Percentiles rank a stretch among this genome's conserved stretches.
phyloP scores from a whole-genome alignment of 2,329 filamentous ascomycete species.

The Ophiostoma perfectum region DNA sequence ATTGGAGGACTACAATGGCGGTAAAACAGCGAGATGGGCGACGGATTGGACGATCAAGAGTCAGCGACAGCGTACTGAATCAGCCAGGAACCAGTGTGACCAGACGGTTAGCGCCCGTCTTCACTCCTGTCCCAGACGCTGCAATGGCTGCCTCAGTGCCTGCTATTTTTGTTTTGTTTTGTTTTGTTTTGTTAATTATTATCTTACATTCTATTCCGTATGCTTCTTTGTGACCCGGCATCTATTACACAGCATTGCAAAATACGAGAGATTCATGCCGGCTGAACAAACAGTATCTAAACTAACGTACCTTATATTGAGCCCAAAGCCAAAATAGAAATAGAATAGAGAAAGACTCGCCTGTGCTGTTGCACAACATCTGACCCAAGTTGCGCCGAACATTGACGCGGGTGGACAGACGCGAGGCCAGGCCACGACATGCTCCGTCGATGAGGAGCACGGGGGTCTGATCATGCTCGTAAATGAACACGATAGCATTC shows the following conservation, averaged over 20 bases:
- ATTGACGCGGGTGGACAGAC: background rate
- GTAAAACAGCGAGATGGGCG: background rate
- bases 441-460: background rate
- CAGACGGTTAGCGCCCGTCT: background rate
- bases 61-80: background rate
- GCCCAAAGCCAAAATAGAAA: background rate
- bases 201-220: too few species aligned
- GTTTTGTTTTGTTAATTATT: too few species aligned
- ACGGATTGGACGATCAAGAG: background rate
- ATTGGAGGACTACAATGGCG: slow-evolving; percentile 17
- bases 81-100: background rate
- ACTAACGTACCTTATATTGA: background rate
- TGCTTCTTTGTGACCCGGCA: too few species aligned
- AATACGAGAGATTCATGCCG: too few species aligned
- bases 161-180: too few species aligned
- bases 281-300: background rate
- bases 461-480: background rate
- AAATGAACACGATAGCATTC: background rate
- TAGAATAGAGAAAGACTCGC: background rate
- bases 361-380: slow-evolving; percentile 14
- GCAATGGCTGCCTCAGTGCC: too few species aligned
- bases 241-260: too few species aligned
- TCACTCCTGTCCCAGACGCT: too few species aligned
- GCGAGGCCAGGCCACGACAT: slow-evolving; percentile 13
- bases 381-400: slow-evolving; percentile 12